Percentiles rank a stretch among this genome's conserved stretches.
phyloP scores from a whole-genome alignment of 495 filamentous ascomycete genomes.

The Aspergillus funiculosus region DNA sequence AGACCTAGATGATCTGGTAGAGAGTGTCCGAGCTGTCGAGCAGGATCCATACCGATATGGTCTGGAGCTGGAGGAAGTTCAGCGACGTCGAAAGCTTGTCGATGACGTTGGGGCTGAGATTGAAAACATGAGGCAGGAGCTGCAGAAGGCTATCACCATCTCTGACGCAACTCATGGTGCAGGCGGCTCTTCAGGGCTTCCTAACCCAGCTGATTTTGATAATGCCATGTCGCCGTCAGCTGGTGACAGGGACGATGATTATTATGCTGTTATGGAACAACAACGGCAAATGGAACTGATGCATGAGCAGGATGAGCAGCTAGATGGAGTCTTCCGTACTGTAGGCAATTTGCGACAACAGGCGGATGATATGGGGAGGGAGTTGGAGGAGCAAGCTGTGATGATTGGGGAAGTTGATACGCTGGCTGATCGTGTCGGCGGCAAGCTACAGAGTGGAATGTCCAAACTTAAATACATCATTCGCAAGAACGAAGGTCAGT shows the following conservation, averaged over 20 bases:
- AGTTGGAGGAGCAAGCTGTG: conserved; percentile 87
- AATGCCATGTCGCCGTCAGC: conserved; percentile 26
- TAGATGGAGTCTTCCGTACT: conserved; percentile 88
- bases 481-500: conserved; percentile 81
- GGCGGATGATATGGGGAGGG: conserved; percentile 90
- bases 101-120: conserved; percentile 85
- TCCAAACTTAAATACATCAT: conserved; percentile 79
- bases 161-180: conserved; percentile 18
- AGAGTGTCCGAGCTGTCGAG: conserved; percentile 83
- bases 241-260: conserved; percentile 53
- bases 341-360: conserved; percentile 85
- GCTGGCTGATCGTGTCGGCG: conserved; percentile 78
- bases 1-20: conserved; percentile 84
- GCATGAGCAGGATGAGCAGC: conserved; percentile 87
- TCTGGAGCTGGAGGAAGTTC: conserved; percentile 76
- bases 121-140: conserved; percentile 80
- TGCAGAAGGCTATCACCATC: conserved; percentile 49
- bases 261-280: conserved; percentile 82
- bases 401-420: conserved; percentile 75
- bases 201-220: conserved; percentile 68
- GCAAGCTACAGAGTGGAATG: conserved; percentile 77
- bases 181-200: conserved; percentile 40
- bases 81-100: conserved; percentile 73
- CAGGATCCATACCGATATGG: conserved; percentile 85
- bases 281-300: conserved; percentile 86